Evolutionary conservation across 441 rosid species (phyloP).

Genomic region (Viola pubescens): DNA sequence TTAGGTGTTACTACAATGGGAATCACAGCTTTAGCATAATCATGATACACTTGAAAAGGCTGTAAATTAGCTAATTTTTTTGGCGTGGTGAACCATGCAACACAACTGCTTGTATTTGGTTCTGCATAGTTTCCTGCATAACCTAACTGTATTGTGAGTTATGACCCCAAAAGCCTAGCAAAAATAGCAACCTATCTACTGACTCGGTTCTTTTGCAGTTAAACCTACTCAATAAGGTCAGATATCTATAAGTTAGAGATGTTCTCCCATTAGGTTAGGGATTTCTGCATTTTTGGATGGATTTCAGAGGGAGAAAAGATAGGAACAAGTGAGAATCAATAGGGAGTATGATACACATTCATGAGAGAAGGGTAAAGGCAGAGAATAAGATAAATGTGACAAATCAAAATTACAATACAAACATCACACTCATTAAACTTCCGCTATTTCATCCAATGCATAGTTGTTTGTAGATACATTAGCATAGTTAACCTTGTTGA

Average conservation of each 20-base stretch:
- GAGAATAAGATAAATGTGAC: constrained; percentile 12
- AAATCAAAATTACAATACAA: constrained; percentile 27
- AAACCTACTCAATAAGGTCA: too few relatives aligned
- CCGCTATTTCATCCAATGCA: constrained; percentile 79
- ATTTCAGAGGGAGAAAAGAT: neutral
- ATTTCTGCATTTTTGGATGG: neutral
- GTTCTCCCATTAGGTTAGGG: neutral
- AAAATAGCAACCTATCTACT: neutral
- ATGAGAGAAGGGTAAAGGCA: constrained; percentile 24
- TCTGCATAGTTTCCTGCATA: too few relatives aligned
- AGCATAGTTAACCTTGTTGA: constrained; percentile 76
- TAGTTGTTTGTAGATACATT: constrained; percentile 93
- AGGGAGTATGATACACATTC: constrained; percentile 26
- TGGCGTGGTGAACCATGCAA: too few relatives aligned
- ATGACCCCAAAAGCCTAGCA: neutral
- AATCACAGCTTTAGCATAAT: too few relatives aligned
- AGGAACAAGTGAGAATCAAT: constrained; percentile 7
- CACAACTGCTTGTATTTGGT: too few relatives aligned
- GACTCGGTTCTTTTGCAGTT: too few relatives aligned
- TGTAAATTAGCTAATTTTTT: too few relatives aligned
- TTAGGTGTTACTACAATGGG: too few relatives aligned
- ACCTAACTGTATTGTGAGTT: too few relatives aligned
- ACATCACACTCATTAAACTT: constrained; percentile 40
- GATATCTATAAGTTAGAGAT: neutral
- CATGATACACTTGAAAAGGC: too few relatives aligned